Conservation (phyloP, 192 early-diverging fungal genomes). For the Piromyces finnis region DNA sequence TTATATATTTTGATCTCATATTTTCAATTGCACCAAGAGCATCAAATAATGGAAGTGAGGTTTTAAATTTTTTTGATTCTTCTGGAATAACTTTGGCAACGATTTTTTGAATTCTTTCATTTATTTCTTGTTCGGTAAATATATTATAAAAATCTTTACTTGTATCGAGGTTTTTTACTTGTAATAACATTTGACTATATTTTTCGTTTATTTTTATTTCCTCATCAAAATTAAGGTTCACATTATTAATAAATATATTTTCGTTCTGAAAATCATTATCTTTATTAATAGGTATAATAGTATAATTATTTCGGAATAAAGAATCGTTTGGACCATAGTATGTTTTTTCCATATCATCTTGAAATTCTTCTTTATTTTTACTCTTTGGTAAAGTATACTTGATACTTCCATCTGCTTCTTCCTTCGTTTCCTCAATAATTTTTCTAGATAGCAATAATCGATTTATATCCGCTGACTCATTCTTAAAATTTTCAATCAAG, state of each 20-base stretch:
- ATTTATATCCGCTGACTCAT: background rate
- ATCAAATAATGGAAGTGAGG: background rate
- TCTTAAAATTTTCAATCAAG: background rate
- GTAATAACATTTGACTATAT: background rate
- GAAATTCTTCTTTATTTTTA: background rate
- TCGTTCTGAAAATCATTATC: no score
- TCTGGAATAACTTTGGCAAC: background rate
- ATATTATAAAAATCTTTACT: background rate
- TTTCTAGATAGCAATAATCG: background rate
- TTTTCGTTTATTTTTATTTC: background rate
- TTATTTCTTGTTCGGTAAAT: background rate
- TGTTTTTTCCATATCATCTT: background rate
- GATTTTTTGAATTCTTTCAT: background rate
- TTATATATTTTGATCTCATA: background rate
- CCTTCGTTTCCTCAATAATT: background rate
- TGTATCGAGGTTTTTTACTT: background rate
- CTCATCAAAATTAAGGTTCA: background rate
- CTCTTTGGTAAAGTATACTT: background rate
- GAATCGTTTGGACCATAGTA: background rate
- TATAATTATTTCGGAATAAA: background rate
- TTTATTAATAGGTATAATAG: background rate
- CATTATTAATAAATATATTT: no score
- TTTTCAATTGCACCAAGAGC: background rate
- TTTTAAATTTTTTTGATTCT: background rate
- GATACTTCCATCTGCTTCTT: background rate